Conservation (phyloP, 352 stramenopile species). For the Phytophthora rubi region DNA sequence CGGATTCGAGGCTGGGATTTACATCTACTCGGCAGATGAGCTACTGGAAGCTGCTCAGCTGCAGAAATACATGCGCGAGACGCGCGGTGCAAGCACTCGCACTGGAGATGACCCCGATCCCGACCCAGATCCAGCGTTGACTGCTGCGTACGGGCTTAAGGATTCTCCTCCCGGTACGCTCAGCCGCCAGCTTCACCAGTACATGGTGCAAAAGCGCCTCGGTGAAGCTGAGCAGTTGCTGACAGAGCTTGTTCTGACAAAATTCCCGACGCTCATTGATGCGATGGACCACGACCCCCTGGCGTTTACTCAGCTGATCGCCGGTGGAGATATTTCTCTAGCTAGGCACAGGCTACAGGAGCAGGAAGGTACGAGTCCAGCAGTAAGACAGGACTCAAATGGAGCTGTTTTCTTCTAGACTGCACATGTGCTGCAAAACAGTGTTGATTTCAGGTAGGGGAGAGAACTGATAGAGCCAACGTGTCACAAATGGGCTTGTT, state of each 20-base stretch:
- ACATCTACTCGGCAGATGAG: conserved; percentile 85
- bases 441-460: conserved; percentile 30
- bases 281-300: conserved; percentile 84
- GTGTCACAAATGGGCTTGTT: neutral
- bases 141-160: conserved; percentile 20
- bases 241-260: conserved; percentile 61
- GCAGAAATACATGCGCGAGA: conserved; percentile 60
- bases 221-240: conserved; percentile 68
- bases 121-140: conserved; percentile 20
- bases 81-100: conserved; percentile 16
- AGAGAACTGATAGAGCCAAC: neutral
- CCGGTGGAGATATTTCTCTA: conserved; percentile 45
- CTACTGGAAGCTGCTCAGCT: conserved; percentile 60
- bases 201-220: conserved; percentile 46
- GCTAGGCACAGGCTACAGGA: conserved; percentile 34
- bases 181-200: conserved; percentile 42
- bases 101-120: conserved; percentile 18
- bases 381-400: conserved; percentile 30
- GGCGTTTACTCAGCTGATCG: conserved; percentile 75
- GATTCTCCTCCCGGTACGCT: conserved; percentile 31
- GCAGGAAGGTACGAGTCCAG: conserved; percentile 18
- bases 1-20: conserved; percentile 61
- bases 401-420: conserved; percentile 41
- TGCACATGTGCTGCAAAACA: neutral
- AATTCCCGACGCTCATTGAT: conserved; percentile 75